Evolutionary conservation across 164 flowering plant genomes (phyloP), one percentile per base, ranked within the genome.

Genomic region (Chimonanthus salicifolius): DNA sequence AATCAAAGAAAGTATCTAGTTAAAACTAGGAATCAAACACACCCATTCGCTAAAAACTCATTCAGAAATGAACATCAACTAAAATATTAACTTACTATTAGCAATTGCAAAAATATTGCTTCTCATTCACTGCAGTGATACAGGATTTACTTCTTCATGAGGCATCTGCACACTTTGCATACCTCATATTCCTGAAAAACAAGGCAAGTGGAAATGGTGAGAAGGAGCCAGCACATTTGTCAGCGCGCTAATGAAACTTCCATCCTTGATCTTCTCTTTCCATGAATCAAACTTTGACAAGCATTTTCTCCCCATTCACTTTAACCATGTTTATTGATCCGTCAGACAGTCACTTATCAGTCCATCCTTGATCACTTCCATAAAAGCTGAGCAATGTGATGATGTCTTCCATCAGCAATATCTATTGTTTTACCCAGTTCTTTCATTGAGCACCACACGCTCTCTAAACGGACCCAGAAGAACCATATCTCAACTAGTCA

Each of bases 71-170:
- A 4, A 13, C 60, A 54, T 54, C 60, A 4, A 10, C 16, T n/a
- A 6, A 11, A 54, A 54, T 13, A 54, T 54, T 13, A 0, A 13
- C n/a, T 54, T 54, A 54, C 5, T 54, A 54, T 54, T n/a, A 54
- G 15, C 11, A 6, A 54, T 9, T 15, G 60, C 2, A 54, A 54
- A 54, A 33, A 33, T 33, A 33, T 33, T 54, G 16, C 33, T 43
- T 4, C 20, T 62, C 21, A 71, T 9, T 71, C 74, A 9, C 11
- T 73, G 79, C 92, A 89, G 86, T 88, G 88, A 72, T 85, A 90
- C 87, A 89, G 85, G 76, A 85, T 70, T 78, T 47, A 90, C 92
- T 82, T 88, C 89, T 92, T 92, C 96, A 90, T 90, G 0, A 78
- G 77, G n/a, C 83, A 81, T 44, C 86, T 87, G 73, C 94, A 92